Conservation (phyloP, 495 filamentous ascomycete genomes). For the Pyrenopolyporus hunteri region DNA sequence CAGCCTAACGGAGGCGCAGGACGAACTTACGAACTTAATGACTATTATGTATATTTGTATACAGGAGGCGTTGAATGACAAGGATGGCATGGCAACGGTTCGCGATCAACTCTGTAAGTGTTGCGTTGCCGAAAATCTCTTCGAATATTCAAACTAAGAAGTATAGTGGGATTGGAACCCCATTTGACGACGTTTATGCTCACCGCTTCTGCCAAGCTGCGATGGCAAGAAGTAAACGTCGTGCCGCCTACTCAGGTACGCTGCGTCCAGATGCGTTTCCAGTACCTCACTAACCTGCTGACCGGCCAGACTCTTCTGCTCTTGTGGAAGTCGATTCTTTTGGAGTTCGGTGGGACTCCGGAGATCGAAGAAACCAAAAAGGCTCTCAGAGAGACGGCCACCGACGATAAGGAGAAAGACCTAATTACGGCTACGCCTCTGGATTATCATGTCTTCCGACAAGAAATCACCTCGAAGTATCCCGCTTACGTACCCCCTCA, state of each 20-base stretch:
- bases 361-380: slow-evolving; percentile 77
- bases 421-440: slow-evolving; percentile 90
- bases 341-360: slow-evolving; percentile 78
- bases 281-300: slow-evolving; percentile 47
- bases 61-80: slow-evolving; percentile 65
- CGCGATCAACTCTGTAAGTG: slow-evolving; percentile 50
- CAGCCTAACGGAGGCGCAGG: slow-evolving; percentile 50
- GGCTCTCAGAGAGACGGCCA: slow-evolving; percentile 58
- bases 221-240: slow-evolving; percentile 81
- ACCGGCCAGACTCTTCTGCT: slow-evolving; percentile 62
- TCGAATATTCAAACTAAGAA: slow-evolving; percentile 36
- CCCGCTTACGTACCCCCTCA: slow-evolving; percentile 92
- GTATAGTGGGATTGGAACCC: slow-evolving; percentile 64
- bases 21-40: slow-evolving; percentile 65
- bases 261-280: neutral
- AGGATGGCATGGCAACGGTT: slow-evolving; percentile 47
- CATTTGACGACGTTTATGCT: slow-evolving; percentile 74
- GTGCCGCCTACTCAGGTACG: slow-evolving; percentile 40
- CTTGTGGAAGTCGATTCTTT: slow-evolving; percentile 88
- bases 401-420: slow-evolving; percentile 56
- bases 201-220: slow-evolving; percentile 73
- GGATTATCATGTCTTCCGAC: slow-evolving; percentile 94
- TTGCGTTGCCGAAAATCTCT: neutral
- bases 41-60: slow-evolving; percentile 76
- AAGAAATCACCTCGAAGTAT: slow-evolving; percentile 99